Evolutionary conservation across 2,329 filamentous ascomycete genomes (phyloP), one percentile per base, ranked within the genome.

Genomic region (Aspergillus thermomutatus): DNA sequence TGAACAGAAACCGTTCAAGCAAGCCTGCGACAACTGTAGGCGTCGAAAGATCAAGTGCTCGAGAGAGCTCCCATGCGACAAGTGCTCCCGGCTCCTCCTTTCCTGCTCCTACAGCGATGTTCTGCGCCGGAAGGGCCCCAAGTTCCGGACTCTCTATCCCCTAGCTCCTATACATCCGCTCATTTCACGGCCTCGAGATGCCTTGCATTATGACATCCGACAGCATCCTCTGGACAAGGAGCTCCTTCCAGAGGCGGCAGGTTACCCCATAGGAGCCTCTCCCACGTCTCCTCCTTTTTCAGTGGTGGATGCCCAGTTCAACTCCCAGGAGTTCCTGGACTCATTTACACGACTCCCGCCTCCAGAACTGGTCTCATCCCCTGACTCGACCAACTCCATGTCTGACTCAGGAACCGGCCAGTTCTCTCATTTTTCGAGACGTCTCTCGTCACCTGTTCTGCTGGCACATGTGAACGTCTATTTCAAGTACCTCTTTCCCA

Each of bases 1-100:
- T n/a, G 37, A 62, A 55, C 63, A 64, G 43, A 66, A 67, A 47
- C 50, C 65, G 25, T 55, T 57, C 25, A 75, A 74, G 56, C 73
- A 75, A 60, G 72, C 73, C 48, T 76, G 73, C 56, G 73, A 76
- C 53, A 75, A 75, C 53, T 78, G 75, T 64, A 70, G 75, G 28
- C 66, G 69, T 17, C 72, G 75, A 49, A 78, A 77, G 56, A 74
- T 78, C 54, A 78, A 75, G 66, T 78, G 75, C 55, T 69, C 68
- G 48, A 71, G 69, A 64, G 73, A 68, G 61, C 66, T 64, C 14
- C 75, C 75, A 2, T 78, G 75, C 61, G 73, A 78, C 50, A 77
- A 74, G 59, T 76, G 73, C 47, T 66, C 70, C 41, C 66, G 69
- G 2, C 62, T 75, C 23, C 64, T 75, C 19, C 63, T 75, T 19